Percentiles rank a stretch among this genome's conserved stretches.
These are phyloP conservation scores for Pichia cactophila DNA, from an alignment of 1,139 yeast species.

Conservation along the genomic window DNA sequence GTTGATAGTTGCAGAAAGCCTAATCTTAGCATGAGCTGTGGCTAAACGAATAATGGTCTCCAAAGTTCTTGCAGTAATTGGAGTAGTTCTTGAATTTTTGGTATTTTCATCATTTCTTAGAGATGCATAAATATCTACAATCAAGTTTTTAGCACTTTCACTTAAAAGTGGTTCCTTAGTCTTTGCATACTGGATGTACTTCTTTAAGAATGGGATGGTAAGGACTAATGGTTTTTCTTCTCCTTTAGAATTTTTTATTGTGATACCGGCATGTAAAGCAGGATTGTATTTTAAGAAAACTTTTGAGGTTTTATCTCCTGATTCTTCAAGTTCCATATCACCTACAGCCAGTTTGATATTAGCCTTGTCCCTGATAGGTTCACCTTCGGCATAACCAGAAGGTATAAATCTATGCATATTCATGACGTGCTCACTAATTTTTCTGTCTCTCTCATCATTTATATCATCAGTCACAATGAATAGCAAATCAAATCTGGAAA, in stretches of 20 bases:
- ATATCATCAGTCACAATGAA: conserved; percentile 97
- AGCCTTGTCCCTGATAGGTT: conserved; percentile 77
- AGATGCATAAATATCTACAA: conserved; percentile 71
- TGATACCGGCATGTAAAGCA: conserved; percentile 74
- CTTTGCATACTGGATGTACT: conserved; percentile 91
- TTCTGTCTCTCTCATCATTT: conserved; percentile 74
- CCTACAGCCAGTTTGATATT: conserved; percentile 76
- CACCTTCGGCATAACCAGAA: conserved; percentile 88
- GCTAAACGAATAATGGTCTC: conserved; percentile 93
- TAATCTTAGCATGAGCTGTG: conserved; percentile 94
- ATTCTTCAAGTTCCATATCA: conserved; percentile 28
- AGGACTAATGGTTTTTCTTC: conserved; percentile 54
- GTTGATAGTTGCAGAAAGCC: conserved; percentile 70
- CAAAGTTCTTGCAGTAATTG: conserved; percentile 95
- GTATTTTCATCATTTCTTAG: conserved; percentile 76
- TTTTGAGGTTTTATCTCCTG: conserved; percentile 11
- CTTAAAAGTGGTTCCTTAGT: conserved; percentile 82
- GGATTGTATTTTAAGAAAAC: conserved; percentile 55
- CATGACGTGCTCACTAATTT: conserved; percentile 89
- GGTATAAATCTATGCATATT: conserved; percentile 89
- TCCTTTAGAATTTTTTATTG: conserved; percentile 18
- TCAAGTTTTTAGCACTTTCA: conserved; percentile 69
- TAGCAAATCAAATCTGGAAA: conserved; percentile 92
- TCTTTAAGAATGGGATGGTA: conserved; percentile 79
- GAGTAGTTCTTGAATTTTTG: conserved; percentile 79